Base-by-base conservation (phyloP, 1,139 yeast species). In the Yarrowia galli region DNA sequence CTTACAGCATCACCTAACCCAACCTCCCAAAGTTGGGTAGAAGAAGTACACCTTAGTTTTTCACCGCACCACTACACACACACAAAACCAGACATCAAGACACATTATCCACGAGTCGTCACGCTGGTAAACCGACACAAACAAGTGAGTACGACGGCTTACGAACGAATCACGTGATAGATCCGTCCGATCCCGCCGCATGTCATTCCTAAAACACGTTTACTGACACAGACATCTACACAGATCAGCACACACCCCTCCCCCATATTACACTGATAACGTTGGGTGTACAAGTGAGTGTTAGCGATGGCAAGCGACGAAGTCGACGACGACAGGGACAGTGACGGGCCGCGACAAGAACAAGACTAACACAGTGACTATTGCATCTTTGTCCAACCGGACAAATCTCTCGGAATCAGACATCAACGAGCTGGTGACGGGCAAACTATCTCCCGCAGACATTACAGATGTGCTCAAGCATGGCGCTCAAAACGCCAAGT, bases 361-460 rank as follows among this genome's bases (percentile, higher is more conserved):
- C 8, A n/a, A 7, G 4, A 53, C 61, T 54, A 54, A 54, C 64
- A 15, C 64, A 58, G 64, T 58, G 64, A 58, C 51, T 43, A 58
- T 58, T 58, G 64, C 64, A 58, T 58, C 64, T 32, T 32, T 58
- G 64, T 40, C 51, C 51, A 58, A 42, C 49, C 64, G 64, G 64
- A 32, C 64, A 28, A 42, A 25, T 15, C 64, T 58, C 23, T 42
- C 64, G 42, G 64, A 58, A 56, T 38, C 63, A 43, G 64, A 58
- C 51, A 43, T 43, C 28, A 43, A 18, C 40, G 51, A 43, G 42
- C 40, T 43, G 40, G 40, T 58, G 40, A 43, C 64, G 51, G 64
- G 64, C 40, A 58, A 58, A 25, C 25, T 58, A 15, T 28, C 64
- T n/a, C 42, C 40, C 40, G 38, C 51, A 32, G 64, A 58, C 64